Conservation (phyloP, 2,329 filamentous ascomycete genomes). For the Mollisia scopiformis region DNA sequence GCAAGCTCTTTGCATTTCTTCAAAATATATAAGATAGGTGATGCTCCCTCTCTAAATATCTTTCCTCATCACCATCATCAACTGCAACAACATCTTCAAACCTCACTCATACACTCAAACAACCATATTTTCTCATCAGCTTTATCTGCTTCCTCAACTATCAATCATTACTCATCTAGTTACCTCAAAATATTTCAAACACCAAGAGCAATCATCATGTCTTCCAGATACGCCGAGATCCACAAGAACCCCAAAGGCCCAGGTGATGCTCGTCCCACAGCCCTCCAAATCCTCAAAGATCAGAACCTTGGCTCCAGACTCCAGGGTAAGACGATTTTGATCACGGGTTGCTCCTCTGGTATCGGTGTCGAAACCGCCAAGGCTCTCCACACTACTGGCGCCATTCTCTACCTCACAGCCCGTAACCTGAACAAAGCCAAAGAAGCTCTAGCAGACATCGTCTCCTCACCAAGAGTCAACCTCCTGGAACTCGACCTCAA, state of each 20-base stretch:
- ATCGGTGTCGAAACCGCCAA: slow-evolving; percentile 41
- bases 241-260: slow-evolving; percentile 19
- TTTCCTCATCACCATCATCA: no score
- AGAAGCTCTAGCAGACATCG: slow-evolving; percentile 42
- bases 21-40: no score
- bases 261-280: slow-evolving; percentile 39
- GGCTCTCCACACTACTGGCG: slow-evolving; percentile 39
- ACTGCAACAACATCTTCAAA: no score
- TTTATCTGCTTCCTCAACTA: neutral
- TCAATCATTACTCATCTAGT: neutral
- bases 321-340: slow-evolving; percentile 43
- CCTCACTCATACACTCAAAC: no score
- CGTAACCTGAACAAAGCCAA: slow-evolving; percentile 39
- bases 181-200: neutral
- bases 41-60: no score
- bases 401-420: slow-evolving; percentile 39
- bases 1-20: no score
- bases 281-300: slow-evolving; percentile 37
- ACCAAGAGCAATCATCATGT: neutral
- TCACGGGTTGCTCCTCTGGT: slow-evolving; percentile 42
- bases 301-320: slow-evolving; percentile 26
- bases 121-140: no score
- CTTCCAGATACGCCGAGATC: slow-evolving; percentile 16
- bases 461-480: slow-evolving; percentile 36
- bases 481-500: slow-evolving; percentile 39